These are phyloP conservation scores for Pulveroboletus sp. DNA, from an alignment of 768 basidiomycete species.

Conservation along the genomic window DNA sequence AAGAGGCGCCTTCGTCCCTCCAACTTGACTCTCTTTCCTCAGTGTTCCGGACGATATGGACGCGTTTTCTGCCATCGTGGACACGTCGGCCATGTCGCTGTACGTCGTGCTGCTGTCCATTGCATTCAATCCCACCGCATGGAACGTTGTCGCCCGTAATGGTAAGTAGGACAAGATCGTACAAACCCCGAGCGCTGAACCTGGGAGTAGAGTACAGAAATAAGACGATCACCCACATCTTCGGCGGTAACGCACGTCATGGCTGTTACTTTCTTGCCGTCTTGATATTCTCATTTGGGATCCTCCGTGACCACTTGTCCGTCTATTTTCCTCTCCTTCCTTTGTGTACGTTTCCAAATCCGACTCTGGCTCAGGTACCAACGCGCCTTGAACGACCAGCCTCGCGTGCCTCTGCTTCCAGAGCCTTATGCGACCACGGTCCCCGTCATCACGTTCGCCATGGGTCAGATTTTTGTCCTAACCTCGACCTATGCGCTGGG, in stretches of 20 bases:
- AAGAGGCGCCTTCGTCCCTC: neutral
- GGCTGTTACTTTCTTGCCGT: conserved; percentile 88
- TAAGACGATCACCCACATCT: conserved; percentile 80
- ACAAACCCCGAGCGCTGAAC: neutral
- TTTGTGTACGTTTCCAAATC: no score
- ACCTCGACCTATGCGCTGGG: conserved; percentile 89
- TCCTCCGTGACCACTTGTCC: conserved; percentile 81
- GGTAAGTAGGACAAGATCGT: conserved; percentile 44
- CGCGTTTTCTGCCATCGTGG: conserved; percentile 38
- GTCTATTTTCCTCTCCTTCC: conserved; percentile 26
- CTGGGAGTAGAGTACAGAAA: conserved; percentile 61
- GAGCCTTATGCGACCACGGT: conserved; percentile 57
- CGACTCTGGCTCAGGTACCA: conserved; percentile 53
- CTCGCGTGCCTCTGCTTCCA: conserved; percentile 59
- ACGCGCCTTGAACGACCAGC: conserved; percentile 72
- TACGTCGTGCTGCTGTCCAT: conserved; percentile 64
- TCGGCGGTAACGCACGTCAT: conserved; percentile 63
- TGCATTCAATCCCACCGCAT: conserved; percentile 87
- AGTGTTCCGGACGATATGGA: conserved; percentile 11
- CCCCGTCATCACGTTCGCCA: conserved; percentile 53
- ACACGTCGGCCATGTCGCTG: conserved; percentile 62
- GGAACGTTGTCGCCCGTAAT: conserved; percentile 94
- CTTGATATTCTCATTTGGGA: conserved; percentile 80
- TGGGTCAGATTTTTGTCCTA: conserved; percentile 83
- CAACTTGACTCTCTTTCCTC: neutral